Conservation (phyloP, 75 land plant genomes). For the Sequoia sempervirens region DNA sequence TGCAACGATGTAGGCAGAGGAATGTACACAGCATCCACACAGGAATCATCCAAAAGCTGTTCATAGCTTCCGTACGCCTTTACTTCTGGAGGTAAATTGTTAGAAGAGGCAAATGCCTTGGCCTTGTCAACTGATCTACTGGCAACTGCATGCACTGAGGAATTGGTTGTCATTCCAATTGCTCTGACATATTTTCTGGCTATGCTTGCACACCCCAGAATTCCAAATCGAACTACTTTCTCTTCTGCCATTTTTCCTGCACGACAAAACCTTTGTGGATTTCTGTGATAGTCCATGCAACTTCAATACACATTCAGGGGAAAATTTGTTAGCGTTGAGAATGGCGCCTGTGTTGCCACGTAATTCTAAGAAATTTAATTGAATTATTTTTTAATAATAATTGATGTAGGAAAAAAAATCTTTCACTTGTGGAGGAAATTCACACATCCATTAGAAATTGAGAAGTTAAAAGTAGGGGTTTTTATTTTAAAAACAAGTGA, state of each 20-base stretch:
- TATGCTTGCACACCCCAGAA: conserved; percentile 72
- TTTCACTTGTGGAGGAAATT: no score
- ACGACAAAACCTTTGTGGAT: neutral
- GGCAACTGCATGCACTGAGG: conserved; percentile 39
- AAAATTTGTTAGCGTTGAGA: no score
- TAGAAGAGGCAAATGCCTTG: conserved; percentile 24
- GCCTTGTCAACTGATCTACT: conserved; percentile 50
- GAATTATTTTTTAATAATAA: no score
- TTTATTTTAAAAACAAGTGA: no score
- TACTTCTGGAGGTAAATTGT: conserved; percentile 11
- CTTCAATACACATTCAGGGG: no score
- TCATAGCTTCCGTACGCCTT: conserved; percentile 33
- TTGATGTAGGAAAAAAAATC: no score
- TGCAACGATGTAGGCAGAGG: conserved; percentile 79
- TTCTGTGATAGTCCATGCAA: no score
- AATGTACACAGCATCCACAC: conserved; percentile 75
- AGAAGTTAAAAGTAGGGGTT: no score
- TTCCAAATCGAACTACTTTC: conserved; percentile 46
- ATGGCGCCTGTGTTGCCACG: no score
- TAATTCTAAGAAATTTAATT: no score
- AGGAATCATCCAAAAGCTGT: conserved; percentile 38
- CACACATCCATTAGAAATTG: no score
- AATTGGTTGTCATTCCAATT: conserved; percentile 40
- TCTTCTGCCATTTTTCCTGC: conserved; percentile 3
- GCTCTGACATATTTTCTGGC: conserved; percentile 68